Evolutionary conservation across 495 filamentous ascomycete genomes (phyloP), one percentile per base, ranked within the genome.

Genomic region (Aspergillus coremiiformis): DNA sequence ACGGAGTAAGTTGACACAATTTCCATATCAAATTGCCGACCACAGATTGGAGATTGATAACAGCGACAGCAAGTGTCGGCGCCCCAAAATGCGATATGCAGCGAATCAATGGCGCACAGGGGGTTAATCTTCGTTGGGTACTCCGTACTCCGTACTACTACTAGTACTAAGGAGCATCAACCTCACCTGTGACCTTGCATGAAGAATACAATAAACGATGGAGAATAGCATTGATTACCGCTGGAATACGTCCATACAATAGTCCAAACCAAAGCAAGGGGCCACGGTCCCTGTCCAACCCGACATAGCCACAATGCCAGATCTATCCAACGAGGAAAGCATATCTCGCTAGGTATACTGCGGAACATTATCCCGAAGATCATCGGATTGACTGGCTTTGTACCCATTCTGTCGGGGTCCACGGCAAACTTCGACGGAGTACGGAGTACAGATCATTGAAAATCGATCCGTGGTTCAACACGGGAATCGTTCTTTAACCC

Each of bases 381-480:
- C n/a, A n/a, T n/a, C n/a, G n/a, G 37, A 8, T 41, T 14, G 17
- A 19, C 37, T 41, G 4, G 19, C 4, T 21, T 21, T 7, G 20
- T 21, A n/a, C n/a, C n/a, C n/a, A 1, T 21, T 21, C 37, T 20
- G 17, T 21, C 15, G 21, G 9, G 3, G 37, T 19, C 3, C 17
- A 10, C 15, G 9, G n/a, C 5, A 41, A 41, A 21, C 17, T 41
- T 41, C 17, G 37, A 41, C 37, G 37, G 37, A 6, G 17, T 41
- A 41, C 37, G 37, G 37, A 6, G 17, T 41, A 41, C 37, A 41
- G 15, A 27, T 29, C 47, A 32, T 39, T 26, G 47, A 39, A 26
- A 22, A 26, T 21, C 42, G 57, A 56, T 44, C 58, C 55, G 51
- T 55, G 55, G 58, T 57, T 61, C 42, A 37, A 46, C 19, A 14